Evolutionary conservation across 495 filamentous ascomycete species (phyloP), one percentile per base, ranked within the genome.

Genomic region (Aspergillus incahuasiensis): DNA sequence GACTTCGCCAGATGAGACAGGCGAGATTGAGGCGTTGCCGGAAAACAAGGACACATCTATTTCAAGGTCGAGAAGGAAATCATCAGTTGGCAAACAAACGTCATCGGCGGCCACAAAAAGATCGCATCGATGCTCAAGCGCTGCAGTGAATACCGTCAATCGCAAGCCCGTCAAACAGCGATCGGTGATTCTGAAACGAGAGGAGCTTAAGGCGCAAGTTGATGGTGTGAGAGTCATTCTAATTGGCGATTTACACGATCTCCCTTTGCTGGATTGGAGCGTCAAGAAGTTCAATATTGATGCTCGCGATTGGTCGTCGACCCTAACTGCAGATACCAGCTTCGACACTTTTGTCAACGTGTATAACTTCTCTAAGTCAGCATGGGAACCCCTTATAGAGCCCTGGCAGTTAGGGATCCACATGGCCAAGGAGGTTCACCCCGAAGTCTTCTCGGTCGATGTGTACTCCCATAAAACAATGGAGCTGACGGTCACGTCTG

Each of bases 281-380:
- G 85, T 98, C 56, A 95, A 95, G 72, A 84, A 85, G 32, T 97
- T 97, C 68, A 87, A 81, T 24, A 81, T 90, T 11, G 83, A 86
- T 52, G 86, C 94, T 13, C 82, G 85, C 56, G 89, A 98, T 70
- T 98, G 94, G 94, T 90, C 92, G 5, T 86, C 85, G 16, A 86
- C 85, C 11, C 78, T 97, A 72, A 90, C 83, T 61, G 91, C 90
- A 2, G 91, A 97, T 64, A 89, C 90, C 0, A 90, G 77, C 32
- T 85, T 97, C 51, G 90, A 97, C 60, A 91, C 90, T 54, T 96
- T 94, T 69, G 78, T 95, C 62, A 98, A 97, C 67, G 85, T 97
- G 48, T 97, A 95, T 77, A 98, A 97, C 69, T 98, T 98, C 71
- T 92, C 94, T 19, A 97, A 98, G 68, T 97, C 95, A 0, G 89